A percentile compares a stretch with the other conserved stretches of the same genome.
Conservation (phyloP, 371 early-diverging fungal genomes). For the Mucor velutinosus region DNA sequence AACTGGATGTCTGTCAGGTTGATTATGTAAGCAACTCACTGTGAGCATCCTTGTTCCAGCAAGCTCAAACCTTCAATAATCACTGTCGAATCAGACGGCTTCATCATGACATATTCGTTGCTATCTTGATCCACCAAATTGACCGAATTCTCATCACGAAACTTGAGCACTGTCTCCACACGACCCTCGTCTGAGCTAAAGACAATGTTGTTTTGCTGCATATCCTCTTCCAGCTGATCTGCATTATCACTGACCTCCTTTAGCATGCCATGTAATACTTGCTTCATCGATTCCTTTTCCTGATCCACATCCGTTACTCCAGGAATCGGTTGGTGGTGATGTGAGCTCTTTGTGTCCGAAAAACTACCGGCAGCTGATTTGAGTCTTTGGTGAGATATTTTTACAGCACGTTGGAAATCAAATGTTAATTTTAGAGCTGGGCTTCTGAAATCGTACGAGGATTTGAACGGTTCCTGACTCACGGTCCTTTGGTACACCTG, state of each 20-base stretch:
- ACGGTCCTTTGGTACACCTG: conserved; percentile 45
- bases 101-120: conserved; percentile 59
- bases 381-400: conserved; percentile 38
- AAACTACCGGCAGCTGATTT: conserved; percentile 21
- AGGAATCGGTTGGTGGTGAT: neutral
- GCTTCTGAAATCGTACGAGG: conserved; percentile 41
- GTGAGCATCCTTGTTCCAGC: neutral
- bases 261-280: conserved; percentile 45
- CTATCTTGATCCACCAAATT: conserved; percentile 55
- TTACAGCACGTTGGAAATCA: conserved; percentile 50
- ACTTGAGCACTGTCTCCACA: conserved; percentile 50
- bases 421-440: conserved; percentile 45
- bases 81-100: conserved; percentile 56
- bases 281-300: conserved; percentile 32
- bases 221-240: conserved; percentile 51
- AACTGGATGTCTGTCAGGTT: conserved; percentile 46
- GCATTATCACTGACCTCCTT: conserved; percentile 52
- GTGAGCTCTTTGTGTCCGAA: neutral
- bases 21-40: neutral
- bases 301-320: conserved; percentile 6
- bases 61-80: conserved; percentile 50
- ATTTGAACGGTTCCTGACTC: conserved; percentile 8
- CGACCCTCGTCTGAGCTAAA: conserved; percentile 34
- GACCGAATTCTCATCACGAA: conserved; percentile 28
- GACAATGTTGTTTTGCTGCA: conserved; percentile 40